Conservation (phyloP, 169 alveolate genomes). For the Cryptosporidium sp. region DNA sequence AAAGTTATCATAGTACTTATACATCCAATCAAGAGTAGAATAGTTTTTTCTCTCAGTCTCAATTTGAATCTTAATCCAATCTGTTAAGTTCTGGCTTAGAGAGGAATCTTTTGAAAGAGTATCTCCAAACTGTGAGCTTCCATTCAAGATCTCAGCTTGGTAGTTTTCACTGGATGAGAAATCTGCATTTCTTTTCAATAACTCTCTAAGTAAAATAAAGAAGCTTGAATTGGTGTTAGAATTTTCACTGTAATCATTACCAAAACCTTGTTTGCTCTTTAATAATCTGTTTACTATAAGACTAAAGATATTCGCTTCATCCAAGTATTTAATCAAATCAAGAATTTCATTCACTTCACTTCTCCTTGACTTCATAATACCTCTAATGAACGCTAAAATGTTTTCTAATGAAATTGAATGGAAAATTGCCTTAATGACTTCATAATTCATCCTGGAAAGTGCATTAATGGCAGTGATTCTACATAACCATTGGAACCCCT, state of each 20-base stretch:
- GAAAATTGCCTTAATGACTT: constrained; percentile 15
- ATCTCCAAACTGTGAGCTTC: not conserved
- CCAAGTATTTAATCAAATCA: constrained; percentile 10
- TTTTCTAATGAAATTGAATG: constrained; percentile 5
- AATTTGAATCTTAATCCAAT: constrained; percentile 15
- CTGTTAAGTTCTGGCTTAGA: constrained; percentile 11
- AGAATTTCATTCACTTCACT: constrained; percentile 32
- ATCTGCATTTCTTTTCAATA: constrained; percentile 14
- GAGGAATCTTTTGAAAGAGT: not conserved
- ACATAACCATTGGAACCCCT: constrained; percentile 35
- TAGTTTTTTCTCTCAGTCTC: constrained; percentile 19
- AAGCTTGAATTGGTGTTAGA: not conserved
- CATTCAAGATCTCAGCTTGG: not conserved
- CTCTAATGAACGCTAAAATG: not conserved
- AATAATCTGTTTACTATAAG: constrained; percentile 37
- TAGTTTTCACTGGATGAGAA: not conserved
- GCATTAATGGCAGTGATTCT: constrained; percentile 28
- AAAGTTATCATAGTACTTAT: constrained; percentile 27
- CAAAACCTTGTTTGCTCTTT: not conserved
- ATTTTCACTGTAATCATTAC: not conserved
- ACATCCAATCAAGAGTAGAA: constrained; percentile 20
- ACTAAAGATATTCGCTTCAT: constrained; percentile 12
- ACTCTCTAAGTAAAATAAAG: constrained; percentile 11
- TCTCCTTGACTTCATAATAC: not conserved
- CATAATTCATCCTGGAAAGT: constrained; percentile 3